Conservation (phyloP, 1,284 basidiomycete genomes). For the Cystobasidium slooffiae region DNA sequence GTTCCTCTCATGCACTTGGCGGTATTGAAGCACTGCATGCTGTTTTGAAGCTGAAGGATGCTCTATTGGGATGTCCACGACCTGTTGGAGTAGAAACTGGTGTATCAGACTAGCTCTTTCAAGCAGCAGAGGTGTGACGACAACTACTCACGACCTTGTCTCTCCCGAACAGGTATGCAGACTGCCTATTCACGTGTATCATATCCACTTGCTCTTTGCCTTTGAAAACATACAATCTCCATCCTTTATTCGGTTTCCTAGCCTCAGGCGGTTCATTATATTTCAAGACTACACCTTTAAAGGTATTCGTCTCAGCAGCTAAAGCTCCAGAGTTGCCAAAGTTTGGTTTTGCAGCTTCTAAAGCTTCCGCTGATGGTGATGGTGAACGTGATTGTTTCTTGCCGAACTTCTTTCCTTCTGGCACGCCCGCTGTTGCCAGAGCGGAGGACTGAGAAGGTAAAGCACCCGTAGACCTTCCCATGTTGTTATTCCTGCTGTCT, state of each 20-base stretch:
- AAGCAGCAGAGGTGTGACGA: background rate
- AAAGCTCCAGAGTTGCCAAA: constrained; percentile 86
- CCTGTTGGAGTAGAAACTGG: constrained; percentile 52
- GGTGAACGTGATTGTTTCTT: constrained; percentile 32
- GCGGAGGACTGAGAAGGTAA: constrained; percentile 36
- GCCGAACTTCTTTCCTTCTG: constrained; percentile 29
- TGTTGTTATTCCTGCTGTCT: constrained; percentile 3
- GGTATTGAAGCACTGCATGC: constrained; percentile 94
- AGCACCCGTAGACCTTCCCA: constrained; percentile 9
- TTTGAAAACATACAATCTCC: constrained; percentile 98
- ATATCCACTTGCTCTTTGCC: constrained; percentile 87
- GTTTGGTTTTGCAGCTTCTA: constrained; percentile 64
- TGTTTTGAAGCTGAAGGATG: constrained; percentile 99
- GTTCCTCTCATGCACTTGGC: constrained; percentile 81
- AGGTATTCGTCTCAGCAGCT: constrained; percentile 84
- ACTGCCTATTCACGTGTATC: constrained; percentile 87
- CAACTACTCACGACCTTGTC: constrained; percentile 70
- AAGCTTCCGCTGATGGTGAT: constrained; percentile 39
- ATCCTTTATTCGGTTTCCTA: constrained; percentile 81
- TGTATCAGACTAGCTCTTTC: background rate
- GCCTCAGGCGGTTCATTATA: constrained; percentile 99
- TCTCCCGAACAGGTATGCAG: constrained; percentile 89
- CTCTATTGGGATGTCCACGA: constrained; percentile 84
- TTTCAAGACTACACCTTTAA: constrained; percentile 79
- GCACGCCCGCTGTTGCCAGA: constrained; percentile 35